These are phyloP conservation scores for Ligustrum vulgare DNA, from an alignment of 257 asterid genomes.

Conservation along the genomic window DNA sequence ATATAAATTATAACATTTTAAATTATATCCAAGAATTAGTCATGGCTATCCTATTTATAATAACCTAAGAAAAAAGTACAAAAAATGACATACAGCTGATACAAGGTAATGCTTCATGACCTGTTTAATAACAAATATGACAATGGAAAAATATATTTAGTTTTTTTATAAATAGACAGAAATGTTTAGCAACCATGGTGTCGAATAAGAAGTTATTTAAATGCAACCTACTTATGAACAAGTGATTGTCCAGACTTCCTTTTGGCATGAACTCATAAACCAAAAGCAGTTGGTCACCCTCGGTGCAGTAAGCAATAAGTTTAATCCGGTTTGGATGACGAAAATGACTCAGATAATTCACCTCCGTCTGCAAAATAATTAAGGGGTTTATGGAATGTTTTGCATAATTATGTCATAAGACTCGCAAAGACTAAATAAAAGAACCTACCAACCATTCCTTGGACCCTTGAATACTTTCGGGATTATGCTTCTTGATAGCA, in stretches of 20 bases:
- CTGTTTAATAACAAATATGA: background rate
- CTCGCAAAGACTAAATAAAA: background rate
- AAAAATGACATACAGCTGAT: background rate
- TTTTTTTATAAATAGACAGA: background rate
- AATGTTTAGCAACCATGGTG: background rate
- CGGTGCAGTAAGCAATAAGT: constrained; percentile 28
- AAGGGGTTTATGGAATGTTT: background rate
- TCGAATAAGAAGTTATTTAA: background rate
- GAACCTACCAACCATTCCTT: constrained; percentile 28
- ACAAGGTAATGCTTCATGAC: background rate
- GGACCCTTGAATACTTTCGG: constrained; percentile 9
- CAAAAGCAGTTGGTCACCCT: constrained; percentile 21
- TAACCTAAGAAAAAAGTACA: background rate
- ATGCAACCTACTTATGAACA: constrained; percentile 22
- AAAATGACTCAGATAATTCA: constrained; percentile 18
- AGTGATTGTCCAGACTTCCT: constrained; percentile 29
- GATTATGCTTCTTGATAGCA: constrained; percentile 22
- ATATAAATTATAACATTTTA: too few species aligned
- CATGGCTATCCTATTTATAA: background rate
- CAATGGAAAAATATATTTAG: background rate
- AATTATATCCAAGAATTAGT: background rate
- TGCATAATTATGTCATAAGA: background rate
- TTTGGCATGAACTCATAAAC: constrained; percentile 31
- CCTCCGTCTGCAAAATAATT: constrained; percentile 22
- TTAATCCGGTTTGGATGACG: constrained; percentile 32